These are phyloP conservation scores for Yarrowia porcina DNA, from an alignment of 805 yeast species.

Conservation along the genomic window DNA sequence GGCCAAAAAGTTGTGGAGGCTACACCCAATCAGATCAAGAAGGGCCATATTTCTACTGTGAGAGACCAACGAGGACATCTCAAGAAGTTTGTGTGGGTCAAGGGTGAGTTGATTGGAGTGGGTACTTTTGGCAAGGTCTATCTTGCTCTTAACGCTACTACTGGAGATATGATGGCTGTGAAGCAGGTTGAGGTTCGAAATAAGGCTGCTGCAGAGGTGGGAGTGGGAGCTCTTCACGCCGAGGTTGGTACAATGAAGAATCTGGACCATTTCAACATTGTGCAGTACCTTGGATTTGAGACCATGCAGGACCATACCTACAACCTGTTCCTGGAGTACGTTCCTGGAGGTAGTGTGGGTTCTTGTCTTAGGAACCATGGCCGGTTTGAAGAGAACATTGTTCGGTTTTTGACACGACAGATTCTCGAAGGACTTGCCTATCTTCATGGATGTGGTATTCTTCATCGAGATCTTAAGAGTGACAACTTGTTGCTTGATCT, in stretches of 20 bases:
- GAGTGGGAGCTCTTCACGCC: conserved; percentile 75
- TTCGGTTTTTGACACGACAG: conserved; percentile 71
- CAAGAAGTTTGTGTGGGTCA: conserved; percentile 94
- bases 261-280: conserved; percentile 88
- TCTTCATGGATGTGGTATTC: conserved; percentile 77
- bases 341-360: conserved; percentile 96
- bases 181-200: conserved; percentile 79
- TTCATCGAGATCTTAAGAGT: conserved; percentile 93
- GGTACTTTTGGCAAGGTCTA: conserved; percentile 96
- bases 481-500: conserved; percentile 84
- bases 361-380: conserved; percentile 80
- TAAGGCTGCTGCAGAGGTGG: conserved; percentile 46
- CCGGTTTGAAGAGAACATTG: conserved; percentile 72
- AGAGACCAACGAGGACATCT: conserved; percentile 63
- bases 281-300: conserved; percentile 94
- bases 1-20: conserved; percentile 91
- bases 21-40: conserved; percentile 62
- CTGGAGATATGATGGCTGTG: conserved; percentile 98
- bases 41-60: conserved; percentile 63
- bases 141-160: conserved; percentile 87
- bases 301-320: conserved; percentile 62
- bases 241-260: conserved; percentile 95
- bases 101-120: conserved; percentile 93
- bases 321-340: conserved; percentile 89
- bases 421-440: conserved; percentile 83